Evolutionary conservation across 75 land plant genomes (phyloP), one percentile per base, ranked within the genome.

Genomic region (Sequoiadendron giganteum): DNA sequence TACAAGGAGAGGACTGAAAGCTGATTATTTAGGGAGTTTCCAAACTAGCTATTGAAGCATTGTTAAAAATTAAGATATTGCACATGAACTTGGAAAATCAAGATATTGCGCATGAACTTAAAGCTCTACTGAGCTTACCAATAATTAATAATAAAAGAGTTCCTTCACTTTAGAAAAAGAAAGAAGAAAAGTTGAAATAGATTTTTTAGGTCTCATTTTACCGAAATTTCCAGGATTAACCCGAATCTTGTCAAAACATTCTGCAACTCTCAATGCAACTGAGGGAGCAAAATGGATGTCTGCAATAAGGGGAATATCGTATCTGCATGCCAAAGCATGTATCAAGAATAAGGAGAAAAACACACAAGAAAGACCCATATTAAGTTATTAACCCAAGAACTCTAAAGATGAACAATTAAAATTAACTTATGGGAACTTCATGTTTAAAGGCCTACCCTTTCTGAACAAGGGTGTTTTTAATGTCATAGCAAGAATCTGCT

Each of bases 141-240:
- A 34, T 43, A 47, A 25, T 83, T 7, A 83, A 43, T 83, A 47
- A 42, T 47, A 42, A 83, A 9, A 54, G 13, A 83, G 55, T 10
- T n/a, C 32, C 13, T 83, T 43, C 15, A 14, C 30, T n/a, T 42
- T 47, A 39, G 13, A 47, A 42, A 47, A 43, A 83, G 3, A 40
- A 83, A 28, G 9, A 65, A 72, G 65, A 21, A 3, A 18, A 4
- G 34, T 52, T 14, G 10, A 86, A 36, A 86, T 42, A 83, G 40
- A 30, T n/a, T 28, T 65, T 43, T 40, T 30, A 68, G 28, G 34
- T 86, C 85, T 86, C 16, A 16, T 89, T 81, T 86, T 92, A 98
- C 99, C 99, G 90, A 98, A 98, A 86, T 98, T 98, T 90, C 99
- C 99, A 68, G 99, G 99, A 89, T 98, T 98, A 84, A 98, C 97